phyloP scores from a whole-genome alignment of 257 asterid genomes.

The Prunella vulgaris region DNA sequence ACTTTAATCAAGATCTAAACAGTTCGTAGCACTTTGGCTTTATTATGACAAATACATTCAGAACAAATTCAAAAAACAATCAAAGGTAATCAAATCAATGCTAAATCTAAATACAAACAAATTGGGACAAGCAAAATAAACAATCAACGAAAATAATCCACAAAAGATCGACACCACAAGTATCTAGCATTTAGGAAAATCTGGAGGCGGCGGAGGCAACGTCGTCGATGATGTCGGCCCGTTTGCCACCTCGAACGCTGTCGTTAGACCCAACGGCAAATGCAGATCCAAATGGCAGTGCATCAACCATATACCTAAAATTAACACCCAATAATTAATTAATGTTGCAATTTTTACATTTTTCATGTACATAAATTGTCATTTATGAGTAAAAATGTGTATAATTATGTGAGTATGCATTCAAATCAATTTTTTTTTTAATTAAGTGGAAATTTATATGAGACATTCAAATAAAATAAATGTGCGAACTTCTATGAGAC shows the following conservation, averaged over 20 bases:
- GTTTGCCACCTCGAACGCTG: constrained; percentile 58
- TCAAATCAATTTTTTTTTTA: no score
- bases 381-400: no score
- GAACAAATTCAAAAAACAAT: background rate
- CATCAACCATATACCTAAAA: constrained; percentile 63
- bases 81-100: background rate
- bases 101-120: background rate
- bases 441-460: no score
- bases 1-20: no score
- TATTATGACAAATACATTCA: constrained; percentile 7
- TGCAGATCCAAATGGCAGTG: constrained; percentile 85
- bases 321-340: background rate
- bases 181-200: constrained; percentile 53
- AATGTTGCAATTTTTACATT: background rate
- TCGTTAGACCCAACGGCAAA: constrained; percentile 69
- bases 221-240: constrained; percentile 54
- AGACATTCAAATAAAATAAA: no score
- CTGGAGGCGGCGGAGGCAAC: constrained; percentile 72
- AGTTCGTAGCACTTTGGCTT: background rate
- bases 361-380: no score
- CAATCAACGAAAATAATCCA: background rate
- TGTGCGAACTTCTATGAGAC: no score
- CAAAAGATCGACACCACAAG: background rate
- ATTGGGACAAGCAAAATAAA: background rate
- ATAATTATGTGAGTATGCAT: no score